Evolutionary conservation across 1,139 yeast genomes (phyloP).

Genomic region (Debaryomyces psychrophilus): DNA sequence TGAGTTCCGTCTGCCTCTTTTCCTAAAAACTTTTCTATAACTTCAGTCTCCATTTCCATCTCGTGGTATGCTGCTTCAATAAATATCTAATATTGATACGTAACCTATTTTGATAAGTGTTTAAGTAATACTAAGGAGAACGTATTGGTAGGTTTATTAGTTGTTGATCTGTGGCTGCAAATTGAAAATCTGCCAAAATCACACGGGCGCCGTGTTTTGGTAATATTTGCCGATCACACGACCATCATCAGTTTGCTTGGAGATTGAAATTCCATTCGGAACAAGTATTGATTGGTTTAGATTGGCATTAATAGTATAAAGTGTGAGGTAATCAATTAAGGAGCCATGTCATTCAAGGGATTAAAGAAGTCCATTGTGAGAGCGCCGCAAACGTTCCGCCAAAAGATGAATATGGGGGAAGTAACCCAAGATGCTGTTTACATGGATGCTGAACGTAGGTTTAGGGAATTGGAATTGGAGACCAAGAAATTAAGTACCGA

Average conservation of each 20-base stretch:
- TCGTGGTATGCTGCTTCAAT: too few relatives aligned
- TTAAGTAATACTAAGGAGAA: not conserved
- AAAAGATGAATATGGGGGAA: slow-evolving; percentile 83
- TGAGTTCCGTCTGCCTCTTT: not conserved
- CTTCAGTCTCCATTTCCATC: not conserved
- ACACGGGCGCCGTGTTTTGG: not conserved
- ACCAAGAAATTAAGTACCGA: slow-evolving; percentile 90
- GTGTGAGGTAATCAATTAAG: not conserved
- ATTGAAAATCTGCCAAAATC: slow-evolving; percentile 8
- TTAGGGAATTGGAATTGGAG: slow-evolving; percentile 86
- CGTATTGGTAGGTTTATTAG: not conserved
- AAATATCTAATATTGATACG: not conserved
- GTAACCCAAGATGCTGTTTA: slow-evolving; percentile 86
- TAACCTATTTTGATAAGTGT: not conserved
- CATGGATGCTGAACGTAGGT: slow-evolving; percentile 92
- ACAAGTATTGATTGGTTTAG: not conserved
- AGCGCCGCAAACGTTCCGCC: slow-evolving; percentile 81
- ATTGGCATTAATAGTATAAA: not conserved
- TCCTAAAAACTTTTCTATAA: not conserved
- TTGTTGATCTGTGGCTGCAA: slow-evolving; percentile 12
- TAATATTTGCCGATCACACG: not conserved
- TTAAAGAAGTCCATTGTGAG: slow-evolving; percentile 82
- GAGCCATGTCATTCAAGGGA: slow-evolving; percentile 87
- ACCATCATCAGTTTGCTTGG: slow-evolving; percentile 1
- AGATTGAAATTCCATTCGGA: slow-evolving; percentile 1